Evolutionary conservation across 75 land plant genomes (phyloP).

Genomic region (Selaginella tamariscina): DNA sequence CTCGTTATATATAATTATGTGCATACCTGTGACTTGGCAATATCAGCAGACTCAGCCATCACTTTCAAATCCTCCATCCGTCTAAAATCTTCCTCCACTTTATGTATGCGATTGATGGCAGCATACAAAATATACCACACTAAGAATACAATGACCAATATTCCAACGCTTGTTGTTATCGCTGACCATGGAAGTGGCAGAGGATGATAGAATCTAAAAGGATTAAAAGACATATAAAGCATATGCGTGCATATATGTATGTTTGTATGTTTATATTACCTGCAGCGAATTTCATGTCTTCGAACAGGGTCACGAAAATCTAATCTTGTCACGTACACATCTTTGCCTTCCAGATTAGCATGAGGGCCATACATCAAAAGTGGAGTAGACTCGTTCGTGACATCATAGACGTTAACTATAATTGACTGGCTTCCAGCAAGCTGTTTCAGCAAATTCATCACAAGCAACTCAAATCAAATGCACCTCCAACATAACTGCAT

Average conservation of each 20-base stretch:
- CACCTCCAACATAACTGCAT: constrained; percentile 81
- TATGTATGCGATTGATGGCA: constrained; percentile 40
- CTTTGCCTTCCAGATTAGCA: constrained; percentile 31
- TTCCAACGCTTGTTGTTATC: constrained; percentile 37
- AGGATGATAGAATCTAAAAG: constrained; percentile 44
- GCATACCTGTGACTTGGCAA: constrained; percentile 83
- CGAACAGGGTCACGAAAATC: constrained; percentile 96
- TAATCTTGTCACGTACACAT: constrained; percentile 45
- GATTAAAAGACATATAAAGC: neutral
- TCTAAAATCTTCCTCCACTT: constrained; percentile 70
- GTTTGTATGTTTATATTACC: constrained; percentile 26
- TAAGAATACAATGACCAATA: constrained; percentile 49
- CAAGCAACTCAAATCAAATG: constrained; percentile 89
- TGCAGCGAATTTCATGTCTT: constrained; percentile 76
- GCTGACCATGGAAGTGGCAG: constrained; percentile 49
- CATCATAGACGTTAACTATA: constrained; percentile 75
- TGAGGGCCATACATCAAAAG: constrained; percentile 67
- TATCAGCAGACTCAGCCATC: constrained; percentile 77
- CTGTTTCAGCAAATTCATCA: constrained; percentile 69
- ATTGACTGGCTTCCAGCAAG: constrained; percentile 72
- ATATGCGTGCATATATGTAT: neutral
- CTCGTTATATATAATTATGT: too few relatives aligned
- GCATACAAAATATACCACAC: constrained; percentile 56
- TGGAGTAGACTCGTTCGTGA: constrained; percentile 67
- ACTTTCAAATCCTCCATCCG: constrained; percentile 71